Conservation (phyloP, 768 basidiomycete species). For the Boletus reticuloceps region DNA sequence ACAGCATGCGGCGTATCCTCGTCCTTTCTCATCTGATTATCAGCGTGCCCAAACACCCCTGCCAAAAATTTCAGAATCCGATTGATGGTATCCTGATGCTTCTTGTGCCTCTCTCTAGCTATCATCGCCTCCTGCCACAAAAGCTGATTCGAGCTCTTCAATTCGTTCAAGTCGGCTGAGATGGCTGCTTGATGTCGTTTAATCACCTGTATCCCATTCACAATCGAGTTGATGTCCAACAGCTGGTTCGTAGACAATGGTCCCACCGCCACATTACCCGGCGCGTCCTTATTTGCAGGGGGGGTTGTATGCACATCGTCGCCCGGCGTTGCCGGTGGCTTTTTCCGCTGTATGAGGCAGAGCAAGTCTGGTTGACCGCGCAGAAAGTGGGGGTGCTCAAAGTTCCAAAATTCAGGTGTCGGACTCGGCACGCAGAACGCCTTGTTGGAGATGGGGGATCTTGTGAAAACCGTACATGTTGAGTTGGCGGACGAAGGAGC, state of each 20-base stretch:
- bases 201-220: conserved; percentile 81
- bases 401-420: conserved; percentile 89
- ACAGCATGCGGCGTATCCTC: conserved; percentile 40
- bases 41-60: conserved; percentile 73
- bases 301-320: conserved; percentile 29
- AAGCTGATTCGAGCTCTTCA: conserved; percentile 83
- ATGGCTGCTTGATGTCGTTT: conserved; percentile 93
- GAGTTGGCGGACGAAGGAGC: conserved; percentile 89
- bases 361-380: conserved; percentile 87
- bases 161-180: conserved; percentile 80
- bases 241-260: conserved; percentile 47
- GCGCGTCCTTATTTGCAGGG: conserved; percentile 12
- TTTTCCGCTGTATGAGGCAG: conserved; percentile 86
- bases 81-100: conserved; percentile 95
- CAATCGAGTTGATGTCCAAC: conserved; percentile 74
- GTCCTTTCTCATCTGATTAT: conserved; percentile 37
- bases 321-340: conserved; percentile 39
- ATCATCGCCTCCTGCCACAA: conserved; percentile 91
- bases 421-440: conserved; percentile 80
- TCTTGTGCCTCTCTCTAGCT: conserved; percentile 78
- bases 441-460: conserved; percentile 94
- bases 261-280: conserved; percentile 17
- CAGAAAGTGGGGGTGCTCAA: conserved; percentile 86
- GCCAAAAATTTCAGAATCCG: conserved; percentile 93
- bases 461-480: conserved; percentile 99